phyloP scores from a whole-genome alignment of 78 protist species.

The Dictyostelium purpureum region DNA sequence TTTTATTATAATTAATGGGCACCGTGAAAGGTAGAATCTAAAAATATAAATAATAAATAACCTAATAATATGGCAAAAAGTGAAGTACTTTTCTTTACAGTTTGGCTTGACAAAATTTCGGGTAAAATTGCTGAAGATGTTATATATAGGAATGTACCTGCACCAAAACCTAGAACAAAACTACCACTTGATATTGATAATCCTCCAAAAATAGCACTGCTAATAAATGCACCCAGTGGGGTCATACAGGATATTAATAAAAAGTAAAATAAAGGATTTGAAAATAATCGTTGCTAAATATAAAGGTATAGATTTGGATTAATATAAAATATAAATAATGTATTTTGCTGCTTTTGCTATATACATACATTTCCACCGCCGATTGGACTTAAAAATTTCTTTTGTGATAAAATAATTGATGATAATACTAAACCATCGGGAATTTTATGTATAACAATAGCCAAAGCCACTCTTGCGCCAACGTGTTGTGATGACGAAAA shows the following conservation, averaged over 20 bases:
- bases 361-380: not conserved
- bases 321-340: too few species aligned
- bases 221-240: slow-evolving; percentile 36
- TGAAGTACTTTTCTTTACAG: not conserved
- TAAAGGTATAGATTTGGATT: too few species aligned
- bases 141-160: slow-evolving; percentile 72
- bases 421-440: slow-evolving; percentile 72
- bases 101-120: slow-evolving; percentile 22
- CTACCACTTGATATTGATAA: slow-evolving; percentile 21
- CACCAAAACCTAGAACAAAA: slow-evolving; percentile 63
- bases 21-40: slow-evolving; percentile 40
- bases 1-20: not conserved
- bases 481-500: slow-evolving; percentile 39
- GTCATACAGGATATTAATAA: slow-evolving; percentile 57
- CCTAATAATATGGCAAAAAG: slow-evolving; percentile 1
- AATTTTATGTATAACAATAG: slow-evolving; percentile 63
- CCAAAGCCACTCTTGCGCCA: slow-evolving; percentile 72
- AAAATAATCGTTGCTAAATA: not conserved
- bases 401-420: slow-evolving; percentile 49
- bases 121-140: slow-evolving; percentile 64
- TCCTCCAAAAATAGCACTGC: slow-evolving; percentile 38
- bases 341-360: too few species aligned
- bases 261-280: slow-evolving; percentile 62
- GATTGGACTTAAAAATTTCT: slow-evolving; percentile 13
- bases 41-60: slow-evolving; percentile 21